Conservation (phyloP, 1,284 basidiomycete genomes). For the Marasmius tenuissimus region DNA sequence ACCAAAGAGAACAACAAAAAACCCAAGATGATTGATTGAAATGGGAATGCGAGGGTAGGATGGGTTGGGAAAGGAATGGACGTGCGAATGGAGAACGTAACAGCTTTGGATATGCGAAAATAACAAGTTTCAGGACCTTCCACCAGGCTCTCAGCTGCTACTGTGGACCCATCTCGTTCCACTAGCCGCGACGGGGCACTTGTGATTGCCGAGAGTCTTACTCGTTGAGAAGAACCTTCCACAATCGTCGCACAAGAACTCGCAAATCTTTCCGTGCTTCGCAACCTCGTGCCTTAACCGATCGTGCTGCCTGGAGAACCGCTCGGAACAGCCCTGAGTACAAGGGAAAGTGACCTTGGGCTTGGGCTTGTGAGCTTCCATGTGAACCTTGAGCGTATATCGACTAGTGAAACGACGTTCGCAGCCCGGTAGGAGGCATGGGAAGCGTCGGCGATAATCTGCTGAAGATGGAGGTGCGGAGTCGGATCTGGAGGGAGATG, state of each 20-base stretch:
- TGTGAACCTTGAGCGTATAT: slow-evolving; percentile 50
- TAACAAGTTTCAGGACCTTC: background rate
- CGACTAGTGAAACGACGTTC: slow-evolving; percentile 46
- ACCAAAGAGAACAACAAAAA: no score
- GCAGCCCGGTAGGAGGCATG: slow-evolving; percentile 44
- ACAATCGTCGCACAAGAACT: slow-evolving; percentile 46
- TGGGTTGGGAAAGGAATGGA: no score
- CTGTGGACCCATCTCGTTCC: slow-evolving; percentile 40
- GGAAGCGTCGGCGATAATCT: slow-evolving; percentile 39
- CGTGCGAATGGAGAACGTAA: background rate
- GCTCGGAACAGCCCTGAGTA: slow-evolving; percentile 5
- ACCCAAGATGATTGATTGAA: no score
- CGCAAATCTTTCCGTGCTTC: slow-evolving; percentile 48
- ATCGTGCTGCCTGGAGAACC: background rate
- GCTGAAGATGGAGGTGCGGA: background rate
- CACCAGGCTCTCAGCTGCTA: background rate
- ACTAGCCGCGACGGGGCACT: slow-evolving; percentile 44
- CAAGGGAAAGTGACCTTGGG: slow-evolving; percentile 40
- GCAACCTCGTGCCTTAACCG: slow-evolving; percentile 37
- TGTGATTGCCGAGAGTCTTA: slow-evolving; percentile 49
- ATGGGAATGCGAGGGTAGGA: no score
- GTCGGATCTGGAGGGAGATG: slow-evolving; percentile 6
- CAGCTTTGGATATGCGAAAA: background rate
- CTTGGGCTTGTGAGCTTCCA: slow-evolving; percentile 53
- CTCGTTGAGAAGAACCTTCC: slow-evolving; percentile 47